Evolutionary conservation across 1,139 yeast species (phyloP).

Genomic region (Komagataea norvegica): DNA sequence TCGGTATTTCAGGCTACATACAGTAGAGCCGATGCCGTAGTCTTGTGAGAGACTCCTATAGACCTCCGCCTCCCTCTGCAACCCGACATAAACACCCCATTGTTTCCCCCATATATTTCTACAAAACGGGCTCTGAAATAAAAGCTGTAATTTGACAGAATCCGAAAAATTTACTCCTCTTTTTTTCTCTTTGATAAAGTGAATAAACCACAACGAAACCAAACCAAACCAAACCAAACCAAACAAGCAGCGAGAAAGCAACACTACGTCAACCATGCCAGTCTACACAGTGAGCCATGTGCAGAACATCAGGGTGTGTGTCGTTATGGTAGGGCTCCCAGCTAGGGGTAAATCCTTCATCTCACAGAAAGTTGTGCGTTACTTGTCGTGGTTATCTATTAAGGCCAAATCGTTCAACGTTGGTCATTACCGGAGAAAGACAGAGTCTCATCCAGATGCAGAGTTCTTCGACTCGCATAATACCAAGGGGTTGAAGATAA

Average conservation of each 20-base stretch:
- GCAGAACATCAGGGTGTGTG: conserved; percentile 67
- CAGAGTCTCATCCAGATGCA: conserved; percentile 57
- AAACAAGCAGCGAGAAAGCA: too few relatives aligned
- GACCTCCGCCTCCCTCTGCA: too few relatives aligned
- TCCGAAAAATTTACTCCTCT: neutral
- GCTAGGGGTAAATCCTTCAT: conserved; percentile 66
- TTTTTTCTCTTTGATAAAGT: too few relatives aligned
- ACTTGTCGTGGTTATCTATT: conserved; percentile 87
- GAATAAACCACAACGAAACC: conserved; percentile 1
- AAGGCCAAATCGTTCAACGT: conserved; percentile 86
- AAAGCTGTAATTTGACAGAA: too few relatives aligned
- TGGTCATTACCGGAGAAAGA: conserved; percentile 72
- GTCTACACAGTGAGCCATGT: conserved; percentile 28
- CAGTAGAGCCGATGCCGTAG: too few relatives aligned
- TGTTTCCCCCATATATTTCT: too few relatives aligned
- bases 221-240: neutral
- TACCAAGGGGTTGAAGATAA: conserved; percentile 53
- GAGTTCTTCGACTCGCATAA: conserved; percentile 75
- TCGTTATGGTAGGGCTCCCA: conserved; percentile 69
- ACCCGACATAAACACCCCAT: too few relatives aligned
- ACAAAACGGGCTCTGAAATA: too few relatives aligned
- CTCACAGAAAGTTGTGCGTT: conserved; percentile 74
- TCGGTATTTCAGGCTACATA: too few relatives aligned
- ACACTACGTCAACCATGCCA: too few relatives aligned
- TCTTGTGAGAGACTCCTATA: too few relatives aligned